These are phyloP conservation scores for Neckera pumila DNA, from an alignment of 225 moss, liverwort and hornwort genomes.

Conservation along the genomic window DNA sequence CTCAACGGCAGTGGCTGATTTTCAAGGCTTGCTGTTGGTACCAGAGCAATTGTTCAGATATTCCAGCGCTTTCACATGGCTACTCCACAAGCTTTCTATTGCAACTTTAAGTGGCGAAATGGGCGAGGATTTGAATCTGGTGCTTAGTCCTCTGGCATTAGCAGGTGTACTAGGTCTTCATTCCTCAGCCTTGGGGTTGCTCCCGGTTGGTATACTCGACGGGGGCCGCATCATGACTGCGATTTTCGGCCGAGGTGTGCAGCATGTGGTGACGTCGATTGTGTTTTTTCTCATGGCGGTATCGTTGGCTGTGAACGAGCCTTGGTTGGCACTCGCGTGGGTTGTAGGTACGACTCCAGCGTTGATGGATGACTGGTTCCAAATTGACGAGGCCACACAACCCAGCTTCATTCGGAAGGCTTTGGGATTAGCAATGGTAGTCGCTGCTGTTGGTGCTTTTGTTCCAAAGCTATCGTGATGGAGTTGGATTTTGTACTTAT, in stretches of 20 bases:
- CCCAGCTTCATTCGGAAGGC: slow-evolving; percentile 27
- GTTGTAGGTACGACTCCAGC: slow-evolving; percentile 27
- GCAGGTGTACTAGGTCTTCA: slow-evolving; percentile 51
- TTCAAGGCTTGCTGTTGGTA: slow-evolving; percentile 34
- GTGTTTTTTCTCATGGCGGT: slow-evolving; percentile 6
- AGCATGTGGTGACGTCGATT: slow-evolving; percentile 22
- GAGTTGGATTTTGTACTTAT: neutral
- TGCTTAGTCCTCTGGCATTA: slow-evolving; percentile 35
- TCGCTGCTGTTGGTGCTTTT: slow-evolving; percentile 25
- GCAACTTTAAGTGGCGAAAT: slow-evolving; percentile 30
- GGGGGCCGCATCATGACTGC: slow-evolving; percentile 48
- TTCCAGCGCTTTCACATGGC: slow-evolving; percentile 36
- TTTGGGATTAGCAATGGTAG: slow-evolving; percentile 25
- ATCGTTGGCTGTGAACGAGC: slow-evolving; percentile 18
- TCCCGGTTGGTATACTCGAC: slow-evolving; percentile 44
- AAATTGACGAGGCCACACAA: slow-evolving; percentile 42
- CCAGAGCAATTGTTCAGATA: slow-evolving; percentile 39
- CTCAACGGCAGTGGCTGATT: slow-evolving; percentile 15
- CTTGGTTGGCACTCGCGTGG: slow-evolving; percentile 40
- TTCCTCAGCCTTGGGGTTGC: slow-evolving; percentile 39
- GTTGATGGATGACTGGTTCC: slow-evolving; percentile 52
- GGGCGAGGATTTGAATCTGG: slow-evolving; percentile 32
- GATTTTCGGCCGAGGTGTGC: slow-evolving; percentile 34
- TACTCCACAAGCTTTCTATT: slow-evolving; percentile 31
- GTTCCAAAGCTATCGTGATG: slow-evolving; percentile 9